Percentiles rank a stretch among this genome's conserved stretches.
phyloP scores from a whole-genome alignment of 768 basidiomycete species.

The Lentinus tigrinus region DNA sequence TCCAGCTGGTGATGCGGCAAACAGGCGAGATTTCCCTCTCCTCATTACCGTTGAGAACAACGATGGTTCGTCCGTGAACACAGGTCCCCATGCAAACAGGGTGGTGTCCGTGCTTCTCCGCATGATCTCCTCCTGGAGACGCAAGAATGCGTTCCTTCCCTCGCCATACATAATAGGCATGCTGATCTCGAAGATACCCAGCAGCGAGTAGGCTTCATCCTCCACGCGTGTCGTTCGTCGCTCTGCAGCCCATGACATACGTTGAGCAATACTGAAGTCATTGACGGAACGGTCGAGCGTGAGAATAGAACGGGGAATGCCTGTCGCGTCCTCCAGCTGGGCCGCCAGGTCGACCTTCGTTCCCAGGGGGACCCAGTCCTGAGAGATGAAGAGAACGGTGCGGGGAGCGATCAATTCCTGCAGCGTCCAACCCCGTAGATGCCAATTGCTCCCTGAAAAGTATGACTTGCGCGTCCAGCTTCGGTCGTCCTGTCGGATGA shows the following conservation, averaged over 20 bases:
- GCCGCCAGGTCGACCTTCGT: background rate
- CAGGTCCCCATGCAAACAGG: conserved; percentile 3
- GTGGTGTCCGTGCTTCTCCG: background rate
- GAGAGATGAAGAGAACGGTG: background rate
- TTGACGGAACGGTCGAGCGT: background rate
- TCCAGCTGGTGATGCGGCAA: too few species aligned
- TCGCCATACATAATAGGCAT: conserved; percentile 10
- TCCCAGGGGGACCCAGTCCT: background rate
- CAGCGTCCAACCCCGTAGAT: conserved; percentile 1
- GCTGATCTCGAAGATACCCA: conserved; percentile 5
- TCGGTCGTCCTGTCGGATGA: too few species aligned
- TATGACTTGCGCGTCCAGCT: background rate
- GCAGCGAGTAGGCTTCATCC: conserved; percentile 10
- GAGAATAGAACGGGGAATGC: background rate
- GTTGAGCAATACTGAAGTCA: background rate
- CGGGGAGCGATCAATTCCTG: background rate
- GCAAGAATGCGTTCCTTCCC: background rate
- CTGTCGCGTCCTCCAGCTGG: background rate
- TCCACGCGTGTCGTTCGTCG: conserved; percentile 5
- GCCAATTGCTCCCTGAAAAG: background rate
- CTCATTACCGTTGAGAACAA: too few species aligned
- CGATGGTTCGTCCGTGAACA: too few species aligned
- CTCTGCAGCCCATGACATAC: conserved; percentile 6
- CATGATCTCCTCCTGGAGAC: conserved; percentile 10
- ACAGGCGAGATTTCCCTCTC: too few species aligned